phyloP scores from a whole-genome alignment of 2,329 filamentous ascomycete species.

The Penicillium sp. region DNA sequence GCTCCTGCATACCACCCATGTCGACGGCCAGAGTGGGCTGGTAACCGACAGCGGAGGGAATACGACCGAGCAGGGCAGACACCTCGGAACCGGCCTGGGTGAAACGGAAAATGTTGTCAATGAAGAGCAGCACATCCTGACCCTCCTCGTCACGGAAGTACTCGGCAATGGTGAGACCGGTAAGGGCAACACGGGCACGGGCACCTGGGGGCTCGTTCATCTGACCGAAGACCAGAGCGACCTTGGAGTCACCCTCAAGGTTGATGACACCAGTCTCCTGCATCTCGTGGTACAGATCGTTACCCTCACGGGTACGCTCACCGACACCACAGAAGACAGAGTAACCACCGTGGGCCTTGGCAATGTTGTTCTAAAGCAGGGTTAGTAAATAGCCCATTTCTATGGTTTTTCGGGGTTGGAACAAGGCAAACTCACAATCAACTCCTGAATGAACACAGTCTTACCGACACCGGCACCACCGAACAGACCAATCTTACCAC shows the following conservation, averaged over 20 bases:
- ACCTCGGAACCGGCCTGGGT: slow-evolving; percentile 99
- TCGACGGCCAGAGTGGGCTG: slow-evolving; percentile 97
- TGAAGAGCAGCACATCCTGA: slow-evolving; percentile 98
- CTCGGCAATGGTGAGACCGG: slow-evolving; percentile 69
- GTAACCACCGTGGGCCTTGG: slow-evolving; percentile 99
- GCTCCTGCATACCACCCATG: slow-evolving; percentile 99
- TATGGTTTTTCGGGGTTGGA: not conserved
- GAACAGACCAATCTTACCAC: slow-evolving; percentile 99
- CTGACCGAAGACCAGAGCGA: slow-evolving; percentile 98
- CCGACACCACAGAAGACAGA: slow-evolving; percentile 99
- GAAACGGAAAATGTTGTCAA: slow-evolving; percentile 99
- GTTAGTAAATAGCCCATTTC: not conserved
- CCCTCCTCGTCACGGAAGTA: slow-evolving; percentile 80
- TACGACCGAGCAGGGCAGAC: slow-evolving; percentile 98
- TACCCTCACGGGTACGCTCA: slow-evolving; percentile 99
- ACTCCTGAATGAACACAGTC: slow-evolving; percentile 99
- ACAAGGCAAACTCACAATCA: slow-evolving; percentile 66
- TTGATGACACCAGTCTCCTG: slow-evolving; percentile 99
- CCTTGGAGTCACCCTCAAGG: slow-evolving; percentile 99
- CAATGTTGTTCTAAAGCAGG: slow-evolving; percentile 84
- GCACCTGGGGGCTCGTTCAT: slow-evolving; percentile 99
- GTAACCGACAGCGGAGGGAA: slow-evolving; percentile 99
- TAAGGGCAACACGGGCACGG: slow-evolving; percentile 99
- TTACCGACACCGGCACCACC: slow-evolving; percentile 99
- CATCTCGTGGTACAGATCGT: slow-evolving; percentile 99